phyloP scores from a whole-genome alignment of 169 alveolate species.

The Plasmodium sp. region DNA sequence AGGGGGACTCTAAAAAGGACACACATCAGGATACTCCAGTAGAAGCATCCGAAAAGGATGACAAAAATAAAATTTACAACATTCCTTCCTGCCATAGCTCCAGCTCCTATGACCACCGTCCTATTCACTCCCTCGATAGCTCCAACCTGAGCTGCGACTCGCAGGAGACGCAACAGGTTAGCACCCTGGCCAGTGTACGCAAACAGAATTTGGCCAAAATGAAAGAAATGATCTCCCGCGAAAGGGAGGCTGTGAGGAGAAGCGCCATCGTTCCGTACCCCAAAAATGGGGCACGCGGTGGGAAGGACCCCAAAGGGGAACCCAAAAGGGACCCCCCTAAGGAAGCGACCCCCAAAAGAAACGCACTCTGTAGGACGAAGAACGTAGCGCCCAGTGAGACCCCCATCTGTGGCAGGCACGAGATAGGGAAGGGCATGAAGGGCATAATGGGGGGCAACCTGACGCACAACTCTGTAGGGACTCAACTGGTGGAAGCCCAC shows the following conservation, averaged over 20 bases:
- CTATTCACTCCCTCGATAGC: background rate
- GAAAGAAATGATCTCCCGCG: background rate
- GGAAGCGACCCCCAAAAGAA: background rate
- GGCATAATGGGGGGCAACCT: background rate
- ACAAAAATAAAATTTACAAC: background rate
- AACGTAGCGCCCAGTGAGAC: background rate
- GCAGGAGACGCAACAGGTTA: background rate
- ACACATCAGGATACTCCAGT: background rate
- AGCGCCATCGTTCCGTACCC: background rate
- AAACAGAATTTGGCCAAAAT: background rate
- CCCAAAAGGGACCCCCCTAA: background rate
- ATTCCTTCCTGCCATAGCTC: constrained; percentile 31
- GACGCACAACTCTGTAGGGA: background rate
- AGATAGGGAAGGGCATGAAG: constrained; percentile 2
- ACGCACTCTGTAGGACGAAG: background rate
- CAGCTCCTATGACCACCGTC: background rate
- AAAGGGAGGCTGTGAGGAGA: background rate
- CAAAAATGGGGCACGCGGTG: background rate
- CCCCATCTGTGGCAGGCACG: background rate
- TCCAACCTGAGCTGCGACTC: background rate
- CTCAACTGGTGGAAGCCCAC: background rate
- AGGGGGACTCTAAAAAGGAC: background rate
- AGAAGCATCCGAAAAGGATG: background rate
- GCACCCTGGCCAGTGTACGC: background rate
- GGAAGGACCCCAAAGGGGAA: background rate